Percentiles rank a stretch among this genome's conserved stretches.
Evolutionary conservation across 768 basidiomycete species (phyloP).

Genomic region (Aureoboletus auriporus): DNA sequence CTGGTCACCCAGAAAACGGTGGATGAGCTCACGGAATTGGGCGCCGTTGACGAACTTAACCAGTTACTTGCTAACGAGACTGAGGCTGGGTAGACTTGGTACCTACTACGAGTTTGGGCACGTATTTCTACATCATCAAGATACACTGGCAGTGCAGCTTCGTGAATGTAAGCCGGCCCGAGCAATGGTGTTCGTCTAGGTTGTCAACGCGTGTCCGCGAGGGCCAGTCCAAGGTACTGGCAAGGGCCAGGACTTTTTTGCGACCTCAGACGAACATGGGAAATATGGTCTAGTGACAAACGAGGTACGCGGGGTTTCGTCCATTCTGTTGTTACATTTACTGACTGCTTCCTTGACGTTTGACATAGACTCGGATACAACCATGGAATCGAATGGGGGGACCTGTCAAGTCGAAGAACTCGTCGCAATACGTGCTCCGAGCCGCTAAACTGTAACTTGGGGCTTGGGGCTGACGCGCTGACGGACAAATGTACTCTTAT

Average conservation of each 20-base stretch:
- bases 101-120: slow-evolving; percentile 62
- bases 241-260: slow-evolving; percentile 71
- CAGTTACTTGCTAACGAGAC: not conserved
- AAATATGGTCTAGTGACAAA: slow-evolving; percentile 71
- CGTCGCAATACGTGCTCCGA: slow-evolving; percentile 42
- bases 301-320: slow-evolving; percentile 40
- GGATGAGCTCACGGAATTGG: not conserved
- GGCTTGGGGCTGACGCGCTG: too few species aligned
- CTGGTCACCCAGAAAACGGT: not conserved
- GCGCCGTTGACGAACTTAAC: not conserved
- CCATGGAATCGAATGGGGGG: slow-evolving; percentile 67
- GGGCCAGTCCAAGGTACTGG: slow-evolving; percentile 86
- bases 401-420: slow-evolving; percentile 72
- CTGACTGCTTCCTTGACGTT: not conserved
- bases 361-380: slow-evolving; percentile 69
- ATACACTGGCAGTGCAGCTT: slow-evolving; percentile 85
- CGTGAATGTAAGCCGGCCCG: slow-evolving; percentile 49
- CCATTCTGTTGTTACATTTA: not conserved
- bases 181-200: not conserved
- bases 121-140: slow-evolving; percentile 92
- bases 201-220: slow-evolving; percentile 29
- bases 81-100: too few species aligned
- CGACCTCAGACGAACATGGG: slow-evolving; percentile 55
- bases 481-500: too few species aligned
- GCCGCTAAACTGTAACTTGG: slow-evolving; percentile 37